Conservation (phyloP, 169 alveolate genomes). For the Cryptosporidium felis region DNA sequence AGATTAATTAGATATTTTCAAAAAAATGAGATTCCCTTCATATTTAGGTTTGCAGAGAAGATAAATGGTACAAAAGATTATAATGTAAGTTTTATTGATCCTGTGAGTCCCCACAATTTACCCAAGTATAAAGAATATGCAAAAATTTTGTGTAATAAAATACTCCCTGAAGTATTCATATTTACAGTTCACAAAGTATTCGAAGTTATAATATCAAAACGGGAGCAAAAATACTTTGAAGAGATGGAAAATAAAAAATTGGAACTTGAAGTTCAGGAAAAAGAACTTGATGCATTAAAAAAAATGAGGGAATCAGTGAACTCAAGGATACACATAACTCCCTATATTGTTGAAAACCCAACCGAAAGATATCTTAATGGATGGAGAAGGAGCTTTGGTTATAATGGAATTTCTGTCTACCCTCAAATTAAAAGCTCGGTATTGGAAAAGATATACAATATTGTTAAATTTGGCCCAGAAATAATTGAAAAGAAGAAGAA, state of each 20-base stretch:
- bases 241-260: slow-evolving; percentile 3
- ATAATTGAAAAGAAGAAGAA: slow-evolving; percentile 36
- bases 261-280: slow-evolving; percentile 22
- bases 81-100: not conserved
- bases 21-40: slow-evolving; percentile 29
- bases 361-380: slow-evolving; percentile 45
- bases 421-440: slow-evolving; percentile 6
- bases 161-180: slow-evolving; percentile 21
- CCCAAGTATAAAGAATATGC: slow-evolving; percentile 5
- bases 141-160: slow-evolving; percentile 6
- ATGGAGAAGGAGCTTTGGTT: slow-evolving; percentile 68
- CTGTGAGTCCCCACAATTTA: not conserved
- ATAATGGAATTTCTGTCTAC: slow-evolving; percentile 12
- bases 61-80: not conserved
- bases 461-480: slow-evolving; percentile 54
- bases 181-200: slow-evolving; percentile 10
- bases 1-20: slow-evolving; percentile 51
- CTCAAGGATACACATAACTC: slow-evolving; percentile 30
- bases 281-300: not conserved
- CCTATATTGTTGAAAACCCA: slow-evolving; percentile 27
- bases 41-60: not conserved
- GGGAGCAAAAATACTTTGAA: slow-evolving; percentile 13
- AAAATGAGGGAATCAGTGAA: slow-evolving; percentile 2
- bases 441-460: slow-evolving; percentile 45
- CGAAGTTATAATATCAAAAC: not conserved